Evolutionary conservation across 768 basidiomycete species (phyloP), one percentile per base, ranked within the genome.

Genomic region (Auricularia sp.): DNA sequence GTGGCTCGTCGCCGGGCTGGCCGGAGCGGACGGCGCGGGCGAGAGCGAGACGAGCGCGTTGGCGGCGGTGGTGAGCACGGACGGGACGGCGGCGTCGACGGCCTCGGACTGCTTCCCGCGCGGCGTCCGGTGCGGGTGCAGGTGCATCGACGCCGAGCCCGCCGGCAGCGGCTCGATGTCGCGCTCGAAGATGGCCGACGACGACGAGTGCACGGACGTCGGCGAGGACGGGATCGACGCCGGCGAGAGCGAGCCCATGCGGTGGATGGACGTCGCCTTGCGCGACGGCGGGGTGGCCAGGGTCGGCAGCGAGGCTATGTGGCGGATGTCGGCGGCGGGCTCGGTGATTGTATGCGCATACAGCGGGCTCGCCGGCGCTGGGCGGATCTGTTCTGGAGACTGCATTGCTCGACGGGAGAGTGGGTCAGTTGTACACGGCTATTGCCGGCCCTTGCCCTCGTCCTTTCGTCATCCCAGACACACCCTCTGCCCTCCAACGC

Each of bases 181-280:
- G 42, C 92, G 85, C 75, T 95, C 92, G 66, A 95, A 95, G 65
- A 94, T 95, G 44, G 92, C 92, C 0, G 91, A 93, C 0, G 90
- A 90, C 0, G 90, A 90, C 0, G 90, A 93, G 70, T 90, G 84
- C 86, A 90, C 83, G 39, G 89, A 90, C 21, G 89, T 89, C 3
- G 89, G 89, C 1, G 87, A 89, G 16, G 87, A 90, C 0, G 89
- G 88, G 65, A 90, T 90, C 13, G 87, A 89, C n/a, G 77, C 79
- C 1, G 89, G 87, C 0, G 88, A 88, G 29, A 81, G 80, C 10
- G 86, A 87, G 47, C 85, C 87, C 33, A 85, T 70, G 54, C 82
- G 67, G 33, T 44, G 42, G 33, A 34, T 24, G 4, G 62, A 62
- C 7, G 65, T 58, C 11, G 65, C 39, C 45, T 37, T 47, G 63